Base-by-base conservation (phyloP, 139 green algal species). In the Coelastrella sp. region DNA sequence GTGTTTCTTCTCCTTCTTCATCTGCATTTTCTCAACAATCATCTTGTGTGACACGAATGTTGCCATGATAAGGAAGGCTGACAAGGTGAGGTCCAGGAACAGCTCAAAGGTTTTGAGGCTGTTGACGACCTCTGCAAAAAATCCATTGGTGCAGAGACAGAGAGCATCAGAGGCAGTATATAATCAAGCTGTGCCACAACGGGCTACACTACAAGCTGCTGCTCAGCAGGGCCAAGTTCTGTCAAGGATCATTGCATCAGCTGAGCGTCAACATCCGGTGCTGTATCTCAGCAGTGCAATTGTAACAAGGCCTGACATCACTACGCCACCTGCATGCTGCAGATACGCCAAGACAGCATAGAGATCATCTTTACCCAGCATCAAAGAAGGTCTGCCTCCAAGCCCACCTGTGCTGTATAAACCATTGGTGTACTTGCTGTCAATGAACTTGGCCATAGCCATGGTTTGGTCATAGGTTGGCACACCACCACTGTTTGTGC, bases 11-110 rank as follows among this genome's bases (percentile, higher is more conserved):
- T 91, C 87, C 35, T 87, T 87, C 25, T 91, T 91, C 76, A 91
- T 80, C 49, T 87, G 12, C 87, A 91, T 91, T 66, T 91, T 91
- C 63, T 87, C 78, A 7, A 87, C 65, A n/a, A 91, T 91, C 78
- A 91, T 87, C 49, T 87, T 81, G 78, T 91, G 87, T 6, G 61
- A 59, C 1, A 91, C 14, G 6, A 87, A 73, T 4, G 65, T 82
- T 15, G 10, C 63, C 78, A 91, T 80, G 6, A 87, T 19, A 20
- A 91, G 49, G 87, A 91, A 91, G 6, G 35, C 87, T 27, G 35
- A 63, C 66, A 87, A 65, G 20, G 65, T 82, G 4, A 87, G 11
- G 87, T 91, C 87, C 49, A 83, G 63, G 24, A 87, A 87, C 63
- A 91, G 11, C 87, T 91, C 87, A 68, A 81, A 74, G 0, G 63